A percentile compares a stretch with the other conserved stretches of the same genome.
phyloP scores from a whole-genome alignment of 2,329 filamentous ascomycete genomes.

The Pestalotiopsis sp. region DNA sequence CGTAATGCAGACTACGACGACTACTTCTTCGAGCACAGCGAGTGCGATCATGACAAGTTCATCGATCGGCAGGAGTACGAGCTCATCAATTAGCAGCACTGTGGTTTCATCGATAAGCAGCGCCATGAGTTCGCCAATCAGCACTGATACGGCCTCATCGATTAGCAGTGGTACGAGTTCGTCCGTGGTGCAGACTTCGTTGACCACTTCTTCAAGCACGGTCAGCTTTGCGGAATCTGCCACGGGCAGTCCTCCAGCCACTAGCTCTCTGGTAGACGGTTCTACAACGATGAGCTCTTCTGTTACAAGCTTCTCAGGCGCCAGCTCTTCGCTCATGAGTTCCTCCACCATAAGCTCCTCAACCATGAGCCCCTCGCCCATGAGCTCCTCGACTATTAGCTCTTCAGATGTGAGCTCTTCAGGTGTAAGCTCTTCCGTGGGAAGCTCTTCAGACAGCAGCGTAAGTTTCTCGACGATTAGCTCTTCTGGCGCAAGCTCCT shows the following conservation, averaged over 20 bases:
- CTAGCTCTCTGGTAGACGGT: background rate
- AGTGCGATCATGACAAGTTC: too few species aligned
- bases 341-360: background rate
- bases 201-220: background rate
- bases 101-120: too few species aligned
- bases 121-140: too few species aligned
- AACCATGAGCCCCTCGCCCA: background rate
- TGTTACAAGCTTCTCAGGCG: background rate
- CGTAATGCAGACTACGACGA: background rate
- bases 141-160: too few species aligned
- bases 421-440: too few species aligned
- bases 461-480: background rate
- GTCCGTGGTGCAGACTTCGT: background rate
- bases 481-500: background rate
- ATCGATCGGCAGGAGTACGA: too few species aligned
- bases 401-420: too few species aligned
- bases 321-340: background rate
- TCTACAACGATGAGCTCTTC: background rate
- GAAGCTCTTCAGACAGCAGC: background rate
- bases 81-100: too few species aligned
- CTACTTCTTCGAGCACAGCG: background rate
- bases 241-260: background rate
- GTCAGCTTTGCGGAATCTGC: background rate
- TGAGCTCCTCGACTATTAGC: background rate
- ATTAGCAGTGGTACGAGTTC: background rate